A percentile compares a stretch with the other conserved stretches of the same genome.
Evolutionary conservation across 2,329 filamentous ascomycete genomes (phyloP).

Genomic region (Paecilomyces formosus): DNA sequence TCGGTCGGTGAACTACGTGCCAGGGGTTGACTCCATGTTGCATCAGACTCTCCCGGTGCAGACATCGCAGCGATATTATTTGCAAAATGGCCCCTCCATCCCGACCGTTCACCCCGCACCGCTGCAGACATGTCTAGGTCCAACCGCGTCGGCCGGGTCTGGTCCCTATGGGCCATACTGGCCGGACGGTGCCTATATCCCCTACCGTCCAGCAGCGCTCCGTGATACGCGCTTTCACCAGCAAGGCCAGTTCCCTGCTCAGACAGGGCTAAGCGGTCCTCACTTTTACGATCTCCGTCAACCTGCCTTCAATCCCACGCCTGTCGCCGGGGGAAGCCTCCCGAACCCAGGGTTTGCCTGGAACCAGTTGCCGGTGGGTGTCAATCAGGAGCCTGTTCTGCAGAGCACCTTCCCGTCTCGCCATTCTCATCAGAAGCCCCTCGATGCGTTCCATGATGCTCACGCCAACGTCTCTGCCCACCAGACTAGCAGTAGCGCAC

Average conservation of each 20-base stretch:
- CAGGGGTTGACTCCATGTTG: constrained; percentile 55
- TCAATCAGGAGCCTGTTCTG: constrained; percentile 20
- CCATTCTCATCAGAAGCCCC: constrained; percentile 25
- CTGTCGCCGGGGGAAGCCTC: constrained; percentile 17
- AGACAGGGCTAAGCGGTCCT: constrained; percentile 1
- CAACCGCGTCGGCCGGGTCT: constrained; percentile 50
- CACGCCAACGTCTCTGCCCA: constrained; percentile 15
- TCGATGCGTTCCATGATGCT: constrained; percentile 19
- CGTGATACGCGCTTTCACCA: constrained; percentile 43
- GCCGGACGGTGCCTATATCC: constrained; percentile 55
- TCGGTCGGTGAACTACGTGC: constrained; percentile 36
- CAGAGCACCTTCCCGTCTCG: constrained; percentile 31
- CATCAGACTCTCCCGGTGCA: constrained; percentile 47
- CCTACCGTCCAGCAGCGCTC: constrained; percentile 52
- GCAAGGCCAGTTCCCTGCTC: constrained; percentile 8
- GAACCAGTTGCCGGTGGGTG: constrained; percentile 20
- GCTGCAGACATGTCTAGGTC: constrained; percentile 50
- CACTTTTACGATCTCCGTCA: constrained; percentile 24
- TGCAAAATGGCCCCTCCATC: constrained; percentile 43
- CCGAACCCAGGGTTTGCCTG: constrained; percentile 22
- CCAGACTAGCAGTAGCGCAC: constrained; percentile 13
- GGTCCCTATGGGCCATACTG: constrained; percentile 56
- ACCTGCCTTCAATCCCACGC: constrained; percentile 17
- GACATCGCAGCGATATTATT: constrained; percentile 29
- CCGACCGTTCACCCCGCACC: constrained; percentile 54